Base-by-base conservation (phyloP, 2,329 filamentous ascomycete genomes). In the Lanzia echinophila region DNA sequence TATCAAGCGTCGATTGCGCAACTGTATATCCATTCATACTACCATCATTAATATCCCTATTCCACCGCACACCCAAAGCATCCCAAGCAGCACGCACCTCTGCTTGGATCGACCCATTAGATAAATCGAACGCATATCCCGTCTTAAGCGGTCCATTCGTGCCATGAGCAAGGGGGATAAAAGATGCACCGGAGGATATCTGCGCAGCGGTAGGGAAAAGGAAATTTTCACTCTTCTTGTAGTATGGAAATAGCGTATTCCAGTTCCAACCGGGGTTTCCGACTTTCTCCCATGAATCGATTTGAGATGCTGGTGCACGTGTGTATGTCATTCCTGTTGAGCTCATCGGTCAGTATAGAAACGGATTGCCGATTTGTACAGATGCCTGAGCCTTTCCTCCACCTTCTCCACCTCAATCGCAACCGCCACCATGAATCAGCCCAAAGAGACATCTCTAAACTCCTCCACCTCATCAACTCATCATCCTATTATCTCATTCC, bases 201-300 rank as follows among this genome's bases (percentile, higher is more conserved):
- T 62, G 48, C 19, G 45, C 28, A 11, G 19, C 6, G 10, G 10
- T 68, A 68, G 59, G 56, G 15, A 56, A 32, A 46, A 58, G 56
- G 8, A 63, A 56, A 19, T 55, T 56, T 41, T 63, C 56, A 36
- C 56, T 70, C 58, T 74, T 75, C 20, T 65, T 66, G 53, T 75
- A 69, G 51, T 75, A 76, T 2, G 70, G 72, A 2, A 68, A 62
- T n/a, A 77, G 62, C n/a, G 61, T 61, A 17, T 70, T 60, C 62
- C 68, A 72, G n/a, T 65, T 66, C 73, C 72, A 77, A 11, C 71
- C 72, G 1, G 63, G 56, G 38, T 74, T 75, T 0, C 73, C 73
- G n/a, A 75, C 54, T 1, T 58, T 59, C 31, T 65, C 65, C 73
- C 74, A 76, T 19, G 75, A 73, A 76, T 54, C 70, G 66, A 47